Evolutionary conservation across 768 basidiomycete species (phyloP), one percentile per base, ranked within the genome.

Genomic region (Psilocybe subaeruginosa): DNA sequence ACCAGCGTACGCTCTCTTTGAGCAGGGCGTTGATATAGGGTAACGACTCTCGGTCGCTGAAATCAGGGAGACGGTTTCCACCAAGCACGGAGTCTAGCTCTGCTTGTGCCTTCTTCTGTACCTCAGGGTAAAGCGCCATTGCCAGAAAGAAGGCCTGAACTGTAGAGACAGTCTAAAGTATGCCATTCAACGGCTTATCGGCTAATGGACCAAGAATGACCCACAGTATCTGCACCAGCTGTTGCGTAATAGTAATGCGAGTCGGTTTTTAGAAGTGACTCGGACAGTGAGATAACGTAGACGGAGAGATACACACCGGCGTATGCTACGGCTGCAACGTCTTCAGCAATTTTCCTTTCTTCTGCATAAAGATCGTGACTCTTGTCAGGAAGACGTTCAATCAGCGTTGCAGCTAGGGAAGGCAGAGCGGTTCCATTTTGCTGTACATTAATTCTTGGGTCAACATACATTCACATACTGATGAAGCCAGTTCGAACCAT

Each of bases 61-160:
- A 70, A 37, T 64, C 63, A 17, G 72, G 72, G 11, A 73, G 68
- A 17, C 72, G 62, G 49, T 64, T 66, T 5, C 48, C 41, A 4
- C 70, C 70, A 37, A 71, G 49, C 0, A 73, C 68, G 8, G 62
- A 30, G 49, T 72, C 69, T 6, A 72, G 46, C 43, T 73, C 70
- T 30, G 66, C 68, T 54, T 70, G 70, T n/a, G 71, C 70, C 58
- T 66, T 69, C 45, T 54, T 60, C 54, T 70, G 69, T 4, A 70
- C 64, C 1, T 72, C 68, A 3, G 70, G 70, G 48, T 69, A 63
- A 17, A 66, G 59, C 19, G 66, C 61, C 65, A 70, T 70, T 17
- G 67, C 69, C 49, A 72, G 64, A 41, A 71, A 66, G 31, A 71
- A 71, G 4, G 66, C 54, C 49, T 67, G 63, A 7, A 72, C 67